phyloP scores from a whole-genome alignment of 352 stramenopile species.

The Pythium insidiosum region DNA sequence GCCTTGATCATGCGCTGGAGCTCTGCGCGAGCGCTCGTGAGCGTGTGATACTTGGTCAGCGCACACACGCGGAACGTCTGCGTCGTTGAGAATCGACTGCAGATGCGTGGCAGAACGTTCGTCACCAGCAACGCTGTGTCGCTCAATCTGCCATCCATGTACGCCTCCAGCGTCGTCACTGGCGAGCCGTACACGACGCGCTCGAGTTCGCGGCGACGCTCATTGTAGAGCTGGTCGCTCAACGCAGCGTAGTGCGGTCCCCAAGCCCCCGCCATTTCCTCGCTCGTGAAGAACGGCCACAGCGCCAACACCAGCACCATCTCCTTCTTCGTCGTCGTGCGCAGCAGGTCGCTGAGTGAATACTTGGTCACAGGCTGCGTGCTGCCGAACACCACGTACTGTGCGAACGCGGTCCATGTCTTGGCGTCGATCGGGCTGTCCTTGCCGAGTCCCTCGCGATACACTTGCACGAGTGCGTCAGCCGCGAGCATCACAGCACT shows the following conservation, averaged over 20 bases:
- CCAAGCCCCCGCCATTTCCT: background rate
- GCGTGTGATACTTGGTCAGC: conserved; percentile 1
- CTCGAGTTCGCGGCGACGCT: background rate
- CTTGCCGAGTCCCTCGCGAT: background rate
- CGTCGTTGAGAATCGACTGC: background rate
- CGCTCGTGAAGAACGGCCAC: conserved; percentile 1
- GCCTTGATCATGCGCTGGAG: background rate
- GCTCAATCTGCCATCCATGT: conserved; percentile 1
- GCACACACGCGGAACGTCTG: background rate
- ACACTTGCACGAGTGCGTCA: background rate
- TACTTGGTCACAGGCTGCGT: background rate
- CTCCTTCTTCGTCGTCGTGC: background rate
- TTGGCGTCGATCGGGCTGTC: background rate
- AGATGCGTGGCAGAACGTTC: background rate
- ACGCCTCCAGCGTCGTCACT: background rate
- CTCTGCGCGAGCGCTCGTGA: background rate
- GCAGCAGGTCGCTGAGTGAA: background rate
- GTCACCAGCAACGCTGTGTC: conserved; percentile 1
- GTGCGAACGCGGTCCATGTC: background rate
- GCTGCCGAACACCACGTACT: background rate
- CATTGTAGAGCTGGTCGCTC: background rate
- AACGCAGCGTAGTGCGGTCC: background rate
- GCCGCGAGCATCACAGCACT: background rate
- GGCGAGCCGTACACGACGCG: background rate
- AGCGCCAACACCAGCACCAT: background rate